Evolutionary conservation across 768 basidiomycete species (phyloP).

Genomic region (Leccinum fibrillosum): DNA sequence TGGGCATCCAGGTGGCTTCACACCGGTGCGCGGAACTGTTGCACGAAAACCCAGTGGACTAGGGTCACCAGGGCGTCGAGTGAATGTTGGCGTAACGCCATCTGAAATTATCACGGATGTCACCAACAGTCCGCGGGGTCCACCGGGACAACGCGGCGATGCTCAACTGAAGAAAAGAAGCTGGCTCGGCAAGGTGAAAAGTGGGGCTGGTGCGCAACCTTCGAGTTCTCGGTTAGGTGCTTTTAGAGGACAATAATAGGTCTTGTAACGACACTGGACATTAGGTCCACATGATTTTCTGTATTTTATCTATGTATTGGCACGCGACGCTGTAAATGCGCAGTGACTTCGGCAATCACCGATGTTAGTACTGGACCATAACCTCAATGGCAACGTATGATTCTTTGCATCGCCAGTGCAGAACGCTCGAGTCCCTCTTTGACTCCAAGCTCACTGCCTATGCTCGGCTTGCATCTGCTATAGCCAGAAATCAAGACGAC

Average conservation of each 20-base stretch:
- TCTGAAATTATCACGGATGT: constrained; percentile 49
- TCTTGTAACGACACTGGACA: constrained; percentile 11
- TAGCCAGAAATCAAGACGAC: constrained; percentile 52
- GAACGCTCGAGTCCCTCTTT: constrained; percentile 90
- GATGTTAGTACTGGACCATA: not conserved
- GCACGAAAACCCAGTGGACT: constrained; percentile 30
- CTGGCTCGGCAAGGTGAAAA: constrained; percentile 72
- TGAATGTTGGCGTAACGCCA: constrained; percentile 38
- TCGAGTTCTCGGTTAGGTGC: constrained; percentile 17
- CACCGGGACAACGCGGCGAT: constrained; percentile 20
- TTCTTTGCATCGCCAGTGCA: constrained; percentile 83
- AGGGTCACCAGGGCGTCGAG: constrained; percentile 49
- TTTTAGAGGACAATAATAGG: constrained; percentile 25
- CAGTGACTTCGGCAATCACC: constrained; percentile 20
- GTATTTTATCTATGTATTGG: constrained; percentile 15
- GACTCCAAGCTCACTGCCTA: constrained; percentile 91
- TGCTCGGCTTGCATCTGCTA: constrained; percentile 73
- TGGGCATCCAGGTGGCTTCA: constrained; percentile 64
- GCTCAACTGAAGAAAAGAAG: constrained; percentile 47
- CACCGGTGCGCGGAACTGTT: constrained; percentile 57
- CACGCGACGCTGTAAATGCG: not conserved
- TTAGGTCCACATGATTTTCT: constrained; percentile 7
- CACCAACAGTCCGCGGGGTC: constrained; percentile 59
- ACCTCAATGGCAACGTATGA: constrained; percentile 75
- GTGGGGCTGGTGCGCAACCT: constrained; percentile 27